Evolutionary conservation across 1,139 yeast species (phyloP).

Genomic region (Scheffersomyces cryptocercus): DNA sequence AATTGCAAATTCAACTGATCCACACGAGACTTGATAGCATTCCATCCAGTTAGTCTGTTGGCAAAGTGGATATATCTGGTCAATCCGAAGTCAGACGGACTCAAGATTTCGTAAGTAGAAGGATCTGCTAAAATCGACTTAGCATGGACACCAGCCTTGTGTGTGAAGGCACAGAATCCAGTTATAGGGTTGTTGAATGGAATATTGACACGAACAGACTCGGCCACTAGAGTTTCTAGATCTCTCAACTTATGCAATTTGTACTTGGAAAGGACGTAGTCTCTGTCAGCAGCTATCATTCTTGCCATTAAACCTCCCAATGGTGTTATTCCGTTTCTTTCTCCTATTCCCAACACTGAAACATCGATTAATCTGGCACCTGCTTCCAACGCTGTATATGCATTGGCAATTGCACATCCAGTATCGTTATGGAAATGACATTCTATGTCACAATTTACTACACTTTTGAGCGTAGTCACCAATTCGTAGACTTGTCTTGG

Average conservation of each 20-base stretch:
- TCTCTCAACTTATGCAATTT: constrained; percentile 96
- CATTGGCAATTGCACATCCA: constrained; percentile 98
- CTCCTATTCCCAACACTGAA: constrained; percentile 96
- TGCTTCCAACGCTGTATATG: constrained; percentile 96
- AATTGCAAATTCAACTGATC: constrained; percentile 91
- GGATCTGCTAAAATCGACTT: constrained; percentile 98
- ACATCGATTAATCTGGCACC: constrained; percentile 96
- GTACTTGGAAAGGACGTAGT: constrained; percentile 91
- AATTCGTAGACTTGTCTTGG: constrained; percentile 98
- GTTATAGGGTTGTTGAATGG: constrained; percentile 99
- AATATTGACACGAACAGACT: constrained; percentile 93
- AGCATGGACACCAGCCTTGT: constrained; percentile 99
- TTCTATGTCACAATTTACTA: constrained; percentile 95
- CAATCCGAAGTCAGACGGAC: constrained; percentile 93
- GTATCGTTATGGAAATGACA: constrained; percentile 99
- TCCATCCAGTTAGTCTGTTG: constrained; percentile 98
- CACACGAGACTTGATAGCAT: constrained; percentile 96
- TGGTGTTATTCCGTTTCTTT: constrained; percentile 97
- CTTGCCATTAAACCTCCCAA: constrained; percentile 98
- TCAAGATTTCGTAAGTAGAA: constrained; percentile 93
- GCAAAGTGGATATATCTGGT: constrained; percentile 96
- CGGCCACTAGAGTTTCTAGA: constrained; percentile 93
- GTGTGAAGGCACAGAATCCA: constrained; percentile 99
- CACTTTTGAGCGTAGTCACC: constrained; percentile 88
- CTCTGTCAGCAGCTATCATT: constrained; percentile 98